Base-by-base conservation (phyloP, 192 early-diverging fungal species). In the Mortierella hygrophila region DNA sequence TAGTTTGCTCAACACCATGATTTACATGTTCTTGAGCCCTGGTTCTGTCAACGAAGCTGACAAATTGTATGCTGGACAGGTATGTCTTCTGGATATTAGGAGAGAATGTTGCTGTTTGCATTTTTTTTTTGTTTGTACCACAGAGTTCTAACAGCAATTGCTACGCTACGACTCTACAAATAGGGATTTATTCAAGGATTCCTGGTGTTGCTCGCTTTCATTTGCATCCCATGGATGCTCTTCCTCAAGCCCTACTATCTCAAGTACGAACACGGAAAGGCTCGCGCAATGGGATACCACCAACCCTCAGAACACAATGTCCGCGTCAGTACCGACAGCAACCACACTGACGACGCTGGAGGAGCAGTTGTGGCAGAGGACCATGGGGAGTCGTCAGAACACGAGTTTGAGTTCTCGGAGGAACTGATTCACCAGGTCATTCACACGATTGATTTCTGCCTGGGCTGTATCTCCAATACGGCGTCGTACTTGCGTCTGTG, bases 401-500 rank as follows among this genome's bases (percentile, higher is more conserved):
- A 94, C 85, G 82, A 94, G 73, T 98, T 98, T 92, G 98, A 99
- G 78, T 99, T 99, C 91, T 92, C 94, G 54, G 99, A 99, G 75
- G 92, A 95, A 76, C 95, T 99, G 95, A 98, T 99, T 82, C 96
- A 99, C 91, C 97, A 98, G 89, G 91, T 94, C 29, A 99, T 99
- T 83, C 99, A 99, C 88, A 99, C 98, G 10, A 99, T 99, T 82
- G 99, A 99, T 89, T 99, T 97, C 88, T 97, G 96, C 83, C 93
- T 99, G 70, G 93, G 94, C 71, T 96, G 96, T 44, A 98, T 99
- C 75, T 99, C 99, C 68, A 98, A 99, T 90, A 99, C 99, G 21
- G 99, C 99, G 5, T 98, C 97, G 32, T 99, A 99, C 80, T 95
- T 99, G 74, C 97, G 99, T 81, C 93, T 99, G 72, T 99, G 99